phyloP scores from a whole-genome alignment of 306 rosid species.

The Cyamopsis tetragonoloba region DNA sequence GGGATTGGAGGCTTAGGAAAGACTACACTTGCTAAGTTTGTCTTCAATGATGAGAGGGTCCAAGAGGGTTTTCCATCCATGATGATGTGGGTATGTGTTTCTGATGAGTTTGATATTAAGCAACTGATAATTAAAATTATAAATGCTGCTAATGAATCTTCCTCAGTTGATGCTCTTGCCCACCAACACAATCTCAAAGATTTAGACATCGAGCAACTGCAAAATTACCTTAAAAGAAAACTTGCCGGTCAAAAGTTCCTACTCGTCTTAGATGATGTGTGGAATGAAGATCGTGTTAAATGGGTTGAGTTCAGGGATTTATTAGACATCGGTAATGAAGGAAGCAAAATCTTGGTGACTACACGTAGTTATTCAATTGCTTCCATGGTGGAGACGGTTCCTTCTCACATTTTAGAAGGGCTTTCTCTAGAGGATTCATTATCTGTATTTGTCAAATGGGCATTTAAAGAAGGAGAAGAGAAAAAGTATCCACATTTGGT shows the following conservation, averaged over 20 bases:
- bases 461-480: constrained; percentile 29
- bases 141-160: not conserved
- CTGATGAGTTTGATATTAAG: constrained; percentile 9
- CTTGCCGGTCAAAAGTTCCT: constrained; percentile 23
- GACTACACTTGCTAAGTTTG: constrained; percentile 29
- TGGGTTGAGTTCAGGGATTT: constrained; percentile 11
- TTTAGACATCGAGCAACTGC: constrained; percentile 6
- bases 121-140: not conserved
- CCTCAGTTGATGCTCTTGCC: not conserved
- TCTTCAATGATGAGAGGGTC: constrained; percentile 17
- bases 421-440: not conserved
- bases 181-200: not conserved
- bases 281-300: constrained; percentile 8
- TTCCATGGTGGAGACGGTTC: not conserved
- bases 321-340: not conserved
- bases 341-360: constrained; percentile 18
- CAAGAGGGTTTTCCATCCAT: not conserved
- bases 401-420: not conserved
- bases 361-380: constrained; percentile 3
- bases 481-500: not conserved
- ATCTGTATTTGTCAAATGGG: constrained; percentile 29
- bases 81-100: constrained; percentile 33
- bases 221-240: not conserved
- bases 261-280: constrained; percentile 14
- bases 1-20: constrained; percentile 33